These are phyloP conservation scores for Phylloporus sp. DNA, from an alignment of 768 basidiomycete genomes.

Conservation along the genomic window DNA sequence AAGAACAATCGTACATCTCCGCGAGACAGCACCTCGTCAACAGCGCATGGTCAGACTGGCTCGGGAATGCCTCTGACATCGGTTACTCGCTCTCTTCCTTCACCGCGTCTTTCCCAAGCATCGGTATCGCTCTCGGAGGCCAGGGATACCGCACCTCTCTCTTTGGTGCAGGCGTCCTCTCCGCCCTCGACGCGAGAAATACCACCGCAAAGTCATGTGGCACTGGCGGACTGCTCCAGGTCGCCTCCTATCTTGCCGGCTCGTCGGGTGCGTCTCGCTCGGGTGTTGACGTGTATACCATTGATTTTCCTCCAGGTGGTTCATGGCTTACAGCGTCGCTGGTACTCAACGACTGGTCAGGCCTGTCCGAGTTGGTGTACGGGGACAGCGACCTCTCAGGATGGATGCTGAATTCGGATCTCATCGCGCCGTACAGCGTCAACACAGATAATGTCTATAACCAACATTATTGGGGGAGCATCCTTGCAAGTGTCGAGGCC, in stretches of 20 bases:
- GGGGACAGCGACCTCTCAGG: constrained; percentile 51
- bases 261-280: constrained; percentile 49
- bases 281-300: not conserved
- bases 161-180: constrained; percentile 58
- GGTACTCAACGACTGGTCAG: constrained; percentile 61
- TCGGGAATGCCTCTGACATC: constrained; percentile 49
- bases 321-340: constrained; percentile 68
- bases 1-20: constrained; percentile 46
- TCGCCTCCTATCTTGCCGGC: constrained; percentile 64
- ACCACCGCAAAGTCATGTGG: constrained; percentile 51
- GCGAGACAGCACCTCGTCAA: constrained; percentile 42
- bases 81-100: constrained; percentile 51
- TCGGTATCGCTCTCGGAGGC: constrained; percentile 67
- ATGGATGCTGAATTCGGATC: constrained; percentile 55
- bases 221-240: constrained; percentile 67
- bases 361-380: constrained; percentile 51
- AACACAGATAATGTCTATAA: constrained; percentile 44
- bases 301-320: constrained; percentile 40
- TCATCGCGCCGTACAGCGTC: constrained; percentile 52
- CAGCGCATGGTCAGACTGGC: constrained; percentile 55
- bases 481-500: constrained; percentile 52
- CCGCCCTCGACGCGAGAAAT: constrained; percentile 61
- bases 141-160: constrained; percentile 68
- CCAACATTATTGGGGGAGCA: constrained; percentile 50
- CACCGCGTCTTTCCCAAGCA: constrained; percentile 40